phyloP scores from a whole-genome alignment of 805 yeast genomes.

The Scheffersomyces spartinae region DNA sequence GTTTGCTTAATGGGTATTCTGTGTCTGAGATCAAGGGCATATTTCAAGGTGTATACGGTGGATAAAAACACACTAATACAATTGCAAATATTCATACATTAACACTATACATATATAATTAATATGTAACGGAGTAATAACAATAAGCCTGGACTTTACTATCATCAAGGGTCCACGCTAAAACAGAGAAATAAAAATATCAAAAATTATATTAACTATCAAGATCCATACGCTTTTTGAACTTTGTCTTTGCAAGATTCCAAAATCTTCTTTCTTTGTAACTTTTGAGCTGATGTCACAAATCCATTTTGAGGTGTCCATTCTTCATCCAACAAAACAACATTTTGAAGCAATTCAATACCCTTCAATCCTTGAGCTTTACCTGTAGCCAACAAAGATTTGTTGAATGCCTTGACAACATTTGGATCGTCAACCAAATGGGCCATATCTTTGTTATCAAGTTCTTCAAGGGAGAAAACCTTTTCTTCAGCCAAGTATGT shows the following conservation, averaged over 20 bases:
- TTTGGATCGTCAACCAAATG: slow-evolving; percentile 47
- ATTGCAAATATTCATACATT: no score
- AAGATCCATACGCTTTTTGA: slow-evolving; percentile 45
- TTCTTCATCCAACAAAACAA: slow-evolving; percentile 74
- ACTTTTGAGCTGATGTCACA: slow-evolving; percentile 91
- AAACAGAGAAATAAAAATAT: no score
- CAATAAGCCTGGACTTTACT: no score
- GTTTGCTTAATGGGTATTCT: slow-evolving; percentile 31
- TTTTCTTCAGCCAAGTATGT: slow-evolving; percentile 40
- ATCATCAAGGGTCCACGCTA: no score
- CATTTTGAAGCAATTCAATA: slow-evolving; percentile 73
- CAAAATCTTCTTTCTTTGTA: slow-evolving; percentile 85
- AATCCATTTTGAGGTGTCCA: slow-evolving; percentile 97
- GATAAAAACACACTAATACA: no score
- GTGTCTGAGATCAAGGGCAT: slow-evolving; percentile 28
- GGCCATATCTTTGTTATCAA: slow-evolving; percentile 31
- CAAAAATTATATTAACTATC: background rate
- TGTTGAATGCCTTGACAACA: slow-evolving; percentile 41
- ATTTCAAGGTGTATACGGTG: slow-evolving; percentile 45
- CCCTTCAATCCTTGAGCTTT: slow-evolving; percentile 71
- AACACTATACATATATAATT: no score
- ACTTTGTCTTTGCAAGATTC: slow-evolving; percentile 56
- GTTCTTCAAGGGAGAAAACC: slow-evolving; percentile 35
- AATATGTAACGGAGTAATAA: no score
- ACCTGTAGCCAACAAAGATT: slow-evolving; percentile 63